Evolutionary conservation across 805 yeast species (phyloP), one percentile per base, ranked within the genome.

Genomic region (Candida suzukii): DNA sequence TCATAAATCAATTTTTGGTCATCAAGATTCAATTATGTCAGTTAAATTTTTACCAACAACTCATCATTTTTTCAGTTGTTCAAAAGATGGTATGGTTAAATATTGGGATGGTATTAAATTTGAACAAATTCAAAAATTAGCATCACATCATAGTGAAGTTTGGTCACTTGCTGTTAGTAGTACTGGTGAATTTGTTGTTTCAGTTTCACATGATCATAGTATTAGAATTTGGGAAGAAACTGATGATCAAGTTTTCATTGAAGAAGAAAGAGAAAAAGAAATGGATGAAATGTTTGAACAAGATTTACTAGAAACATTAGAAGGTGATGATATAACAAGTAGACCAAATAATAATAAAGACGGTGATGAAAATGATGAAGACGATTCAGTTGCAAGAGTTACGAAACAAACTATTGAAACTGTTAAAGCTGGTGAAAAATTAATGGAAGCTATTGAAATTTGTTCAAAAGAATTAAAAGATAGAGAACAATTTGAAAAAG

Each of bases 91-190:
- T 13, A 63, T 83, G 45, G 75, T 93, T 42, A 93, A 93, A 63
- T 88, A 88, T 62, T 93, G 99, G 99, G 99, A 93, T 61, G 99
- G 98, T 49, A 95, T 86, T 53, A 93, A 93, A 63, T 93, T 93
- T 61, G 96, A 87, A 52, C 85, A 91, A 61, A 78, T 93, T 46
- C 98, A 93, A 62, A 86, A 83, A 53, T 68, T 93, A 26, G 73
- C 78, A 4, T 90, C 83, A 5, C 98, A 93, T 60, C 95, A 88
- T 44, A 75, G 88, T 43, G 98, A 93, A 64, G 95, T 93, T 20
- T 93, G 98, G 99, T 76, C 88, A 31, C 59, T 93, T 38, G 83
- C 90, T n/a, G 74, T 91, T 16, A 79, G 95, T 45, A 62, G 64
- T 21, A 76, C 73, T 50, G 96, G 95, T 2, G 65, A 73, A 18